Conservation (phyloP, 2,329 filamentous ascomycete species). For the Pestalotiopsis sp. region DNA sequence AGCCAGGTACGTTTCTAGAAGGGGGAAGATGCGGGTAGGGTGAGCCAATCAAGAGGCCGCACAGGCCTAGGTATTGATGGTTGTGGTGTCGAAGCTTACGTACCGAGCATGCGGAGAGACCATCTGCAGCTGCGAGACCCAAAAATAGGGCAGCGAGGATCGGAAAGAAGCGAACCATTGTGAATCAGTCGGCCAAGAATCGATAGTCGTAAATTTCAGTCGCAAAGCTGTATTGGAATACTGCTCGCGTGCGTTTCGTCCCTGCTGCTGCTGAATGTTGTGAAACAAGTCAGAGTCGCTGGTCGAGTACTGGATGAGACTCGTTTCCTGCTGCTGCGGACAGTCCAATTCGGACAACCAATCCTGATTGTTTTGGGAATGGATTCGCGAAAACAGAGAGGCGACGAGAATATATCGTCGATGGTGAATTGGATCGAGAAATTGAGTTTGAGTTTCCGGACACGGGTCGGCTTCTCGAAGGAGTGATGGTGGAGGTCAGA, state of each 20-base stretch:
- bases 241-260: not conserved
- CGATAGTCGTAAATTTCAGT: not conserved
- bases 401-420: not conserved
- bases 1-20: conserved; percentile 3
- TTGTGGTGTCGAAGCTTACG: conserved; percentile 2
- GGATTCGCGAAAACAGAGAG: not conserved
- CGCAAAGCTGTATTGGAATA: not conserved
- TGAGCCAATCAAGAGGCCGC: conserved; percentile 1
- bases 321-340: not conserved
- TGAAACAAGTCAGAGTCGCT: not conserved
- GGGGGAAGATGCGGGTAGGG: not conserved
- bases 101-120: conserved; percentile 7
- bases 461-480: not conserved
- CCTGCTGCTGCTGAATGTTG: not conserved
- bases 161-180: conserved; percentile 1
- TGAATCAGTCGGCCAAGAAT: not conserved
- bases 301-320: not conserved
- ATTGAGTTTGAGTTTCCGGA: not conserved
- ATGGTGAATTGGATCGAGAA: not conserved
- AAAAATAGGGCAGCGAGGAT: conserved; percentile 10
- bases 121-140: conserved; percentile 9
- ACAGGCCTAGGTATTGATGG: not conserved
- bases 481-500: not conserved
- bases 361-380: not conserved
- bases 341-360: not conserved